Base-by-base conservation (phyloP, 306 rosid genomes). In the Gastrolobium villosum region DNA sequence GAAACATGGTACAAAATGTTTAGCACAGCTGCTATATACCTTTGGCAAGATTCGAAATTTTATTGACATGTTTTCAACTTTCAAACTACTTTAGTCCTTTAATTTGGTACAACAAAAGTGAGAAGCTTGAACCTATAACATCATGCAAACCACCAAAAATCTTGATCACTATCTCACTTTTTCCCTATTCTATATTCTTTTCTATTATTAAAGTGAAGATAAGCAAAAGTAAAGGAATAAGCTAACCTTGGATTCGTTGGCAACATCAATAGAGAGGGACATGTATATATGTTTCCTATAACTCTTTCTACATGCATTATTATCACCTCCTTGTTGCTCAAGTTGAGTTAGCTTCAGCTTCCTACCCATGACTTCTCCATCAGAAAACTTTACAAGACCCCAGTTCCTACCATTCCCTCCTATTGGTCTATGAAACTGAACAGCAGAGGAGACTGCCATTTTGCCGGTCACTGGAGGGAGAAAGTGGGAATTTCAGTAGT, bases 391-490 rank as follows among this genome's bases (percentile, higher is more conserved):
- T 0, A 82, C n/a, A 41, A 82, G 37, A 61, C 45, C 50, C 79
- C 54, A 46, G 5, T 69, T 82, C 52, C 76, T 40, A 45, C 39
- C 7, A 5, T 31, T 37, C 63, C 74, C 15, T n/a, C 76, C 37
- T 11, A 57, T 52, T 20, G 81, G 31, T 50, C 77, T 76, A 32
- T 78, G 68, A 40, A 82, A 28, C 48, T 74, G 76, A 15, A 49
- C 6, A 0, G 84, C 65, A 0, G 78, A 85, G 0, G 88, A 85
- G 72, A 55, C 75, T 61, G 81, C 85, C 88, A 85, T 85, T 45
- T 13, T 55, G 48, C 53, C 26, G 26, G 26, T 20, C 26, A 20
- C 26, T 20, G 26, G 26, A 20, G 56, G 66, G 77, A 65, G 30
- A 57, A 72, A 48, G 41, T 78, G 15, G 76, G 60, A 65, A 72